Conservation (phyloP, 257 asterid genomes). For the Nicotiana paniculata region DNA sequence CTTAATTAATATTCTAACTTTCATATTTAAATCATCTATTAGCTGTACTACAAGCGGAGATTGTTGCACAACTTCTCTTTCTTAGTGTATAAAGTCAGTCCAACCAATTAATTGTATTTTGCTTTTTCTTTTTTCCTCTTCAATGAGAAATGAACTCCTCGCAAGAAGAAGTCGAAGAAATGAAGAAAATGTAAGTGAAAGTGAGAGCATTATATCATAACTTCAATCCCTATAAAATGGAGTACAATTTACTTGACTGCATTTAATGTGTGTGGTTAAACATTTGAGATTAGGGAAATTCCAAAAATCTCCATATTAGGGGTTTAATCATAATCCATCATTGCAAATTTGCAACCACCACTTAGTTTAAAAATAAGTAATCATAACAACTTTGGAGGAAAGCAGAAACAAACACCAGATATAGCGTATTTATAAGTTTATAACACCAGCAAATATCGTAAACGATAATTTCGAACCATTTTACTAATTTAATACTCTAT, state of each 20-base stretch:
- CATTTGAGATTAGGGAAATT: background rate
- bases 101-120: background rate
- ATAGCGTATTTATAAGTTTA: background rate
- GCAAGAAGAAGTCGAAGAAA: too few relatives aligned
- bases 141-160: background rate
- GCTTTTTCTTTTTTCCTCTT: background rate
- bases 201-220: too few relatives aligned
- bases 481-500: background rate
- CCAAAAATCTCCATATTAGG: background rate
- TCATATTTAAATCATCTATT: background rate
- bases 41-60: background rate
- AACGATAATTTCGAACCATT: background rate
- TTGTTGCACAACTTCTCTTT: background rate
- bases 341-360: background rate
- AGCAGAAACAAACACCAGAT: background rate
- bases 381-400: background rate
- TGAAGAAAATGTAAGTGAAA: too few relatives aligned
- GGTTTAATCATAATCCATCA: background rate
- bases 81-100: background rate
- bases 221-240: too few relatives aligned
- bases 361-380: background rate
- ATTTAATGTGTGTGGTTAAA: background rate
- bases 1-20: background rate
- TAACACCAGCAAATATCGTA: background rate
- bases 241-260: background rate